Base-by-base conservation (phyloP, 2,329 filamentous ascomycete species). In the Aspergillus flavus region DNA sequence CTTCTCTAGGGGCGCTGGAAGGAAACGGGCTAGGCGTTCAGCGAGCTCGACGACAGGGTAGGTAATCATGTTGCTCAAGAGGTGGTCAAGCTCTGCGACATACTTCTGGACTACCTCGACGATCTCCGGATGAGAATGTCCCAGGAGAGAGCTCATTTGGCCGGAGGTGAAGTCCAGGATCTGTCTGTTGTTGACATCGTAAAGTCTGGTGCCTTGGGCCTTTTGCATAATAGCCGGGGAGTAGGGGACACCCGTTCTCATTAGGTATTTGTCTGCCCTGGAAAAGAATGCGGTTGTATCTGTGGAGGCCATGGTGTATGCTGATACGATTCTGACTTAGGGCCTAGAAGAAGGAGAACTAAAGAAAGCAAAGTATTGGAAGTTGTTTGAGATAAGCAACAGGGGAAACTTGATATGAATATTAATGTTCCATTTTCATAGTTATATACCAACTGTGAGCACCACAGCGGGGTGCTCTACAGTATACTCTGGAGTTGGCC, bases 131-230 rank as follows among this genome's bases (percentile, higher is more conserved):
- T 88, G 82, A 0, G 81, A 82, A 68, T 89, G 86, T 9, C 86
- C 86, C 1, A 89, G 75, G 0, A 89, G 77, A 39, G 82, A 87
- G 7, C 81, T 83, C 85, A 88, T 88, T 65, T 89, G 86, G 16
- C 86, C 85, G 0, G 85, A 87, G 0, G 85, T 88, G 75, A 82
- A 87, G 73, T 88, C 85, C 0, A 88, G 79, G 59, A 88, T 81
- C 56, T 77, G 73, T 16, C 79, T 78, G 21, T 78, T 78, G 3
- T 72, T 65, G 0, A 75, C 72, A 48, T 81, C 81, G 68, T 83
- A 85, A 23, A 87, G 76, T 11, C 75, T 72, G 0, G 79, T 80
- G 10, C 84, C 84, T 52, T 78, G 66, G 14, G 82, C 82, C 41
- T 75, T 78, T 54, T 76, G 80, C 66, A 85, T 81, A 34, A 85